A percentile compares a stretch with the other conserved stretches of the same genome.
Conservation (phyloP, 176 grass and related monocot genomes). For the Rhipidocladum racemiflorum region DNA sequence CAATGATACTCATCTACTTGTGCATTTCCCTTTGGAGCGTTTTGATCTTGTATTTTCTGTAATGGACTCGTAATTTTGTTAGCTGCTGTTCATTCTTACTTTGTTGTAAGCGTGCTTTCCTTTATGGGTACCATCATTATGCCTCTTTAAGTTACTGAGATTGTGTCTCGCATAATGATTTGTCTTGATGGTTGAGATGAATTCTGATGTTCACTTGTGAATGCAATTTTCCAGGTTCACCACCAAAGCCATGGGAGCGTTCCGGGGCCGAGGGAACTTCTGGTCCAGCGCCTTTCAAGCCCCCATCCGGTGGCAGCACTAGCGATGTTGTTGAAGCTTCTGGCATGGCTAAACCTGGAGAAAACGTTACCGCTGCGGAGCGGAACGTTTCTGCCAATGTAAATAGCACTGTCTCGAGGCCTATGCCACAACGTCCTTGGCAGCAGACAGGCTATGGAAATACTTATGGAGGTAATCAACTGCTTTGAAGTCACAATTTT, state of each 20-base stretch:
- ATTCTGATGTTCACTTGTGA: neutral
- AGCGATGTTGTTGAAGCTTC: conserved; percentile 85
- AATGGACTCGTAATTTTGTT: neutral
- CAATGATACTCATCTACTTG: neutral
- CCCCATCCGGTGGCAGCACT: conserved; percentile 77
- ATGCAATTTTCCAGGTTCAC: conserved; percentile 40
- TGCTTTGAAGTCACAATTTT: neutral
- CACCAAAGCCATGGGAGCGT: conserved; percentile 81
- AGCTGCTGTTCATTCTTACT: neutral
- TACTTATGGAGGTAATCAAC: conserved; percentile 58
- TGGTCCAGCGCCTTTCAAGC: conserved; percentile 64
- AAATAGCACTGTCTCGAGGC: conserved; percentile 44
- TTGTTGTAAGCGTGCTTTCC: neutral
- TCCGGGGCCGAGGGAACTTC: conserved; percentile 48
- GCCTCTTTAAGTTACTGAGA: neutral
- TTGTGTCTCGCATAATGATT: neutral
- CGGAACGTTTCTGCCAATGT: conserved; percentile 30
- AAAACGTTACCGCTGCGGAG: conserved; percentile 49
- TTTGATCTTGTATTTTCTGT: neutral
- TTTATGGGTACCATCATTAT: neutral
- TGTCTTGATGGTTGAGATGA: neutral
- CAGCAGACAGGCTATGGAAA: conserved; percentile 72
- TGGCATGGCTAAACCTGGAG: conserved; percentile 81
- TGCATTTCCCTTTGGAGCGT: neutral
- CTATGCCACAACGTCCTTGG: conserved; percentile 77